A percentile compares a stretch with the other conserved stretches of the same genome.
Conservation (phyloP, 257 asterid genomes). For the Solanum etuberosum region DNA sequence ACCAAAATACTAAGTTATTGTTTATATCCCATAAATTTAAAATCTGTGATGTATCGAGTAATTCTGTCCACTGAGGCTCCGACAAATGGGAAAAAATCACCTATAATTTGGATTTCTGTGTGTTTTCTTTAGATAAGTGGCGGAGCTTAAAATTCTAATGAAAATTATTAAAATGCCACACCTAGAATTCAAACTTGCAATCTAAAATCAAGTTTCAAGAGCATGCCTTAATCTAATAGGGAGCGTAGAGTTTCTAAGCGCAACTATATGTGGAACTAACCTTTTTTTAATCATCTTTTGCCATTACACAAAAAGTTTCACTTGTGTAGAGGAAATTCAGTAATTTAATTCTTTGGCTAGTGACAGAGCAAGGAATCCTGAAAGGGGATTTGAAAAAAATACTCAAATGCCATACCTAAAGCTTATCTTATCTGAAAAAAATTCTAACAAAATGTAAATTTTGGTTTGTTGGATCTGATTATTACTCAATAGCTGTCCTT, state of each 20-base stretch:
- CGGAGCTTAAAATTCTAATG: neutral
- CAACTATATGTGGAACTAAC: neutral
- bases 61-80: neutral
- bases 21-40: neutral
- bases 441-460: neutral
- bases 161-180: neutral
- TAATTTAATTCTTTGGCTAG: neutral
- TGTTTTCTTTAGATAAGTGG: neutral
- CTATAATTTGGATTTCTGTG: neutral
- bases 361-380: neutral
- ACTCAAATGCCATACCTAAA: neutral
- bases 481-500: neutral
- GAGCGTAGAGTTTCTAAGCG: neutral
- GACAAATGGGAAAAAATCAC: neutral
- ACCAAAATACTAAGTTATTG: neutral
- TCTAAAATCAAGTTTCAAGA: neutral
- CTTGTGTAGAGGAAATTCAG: neutral
- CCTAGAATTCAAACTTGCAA: neutral
- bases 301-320: neutral
- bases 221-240: neutral
- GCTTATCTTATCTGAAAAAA: neutral
- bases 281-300: neutral
- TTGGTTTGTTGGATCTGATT: neutral
- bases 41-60: neutral
- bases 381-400: neutral